Evolutionary conservation across 306 rosid species (phyloP).

Genomic region (Quercus wislizeni): DNA sequence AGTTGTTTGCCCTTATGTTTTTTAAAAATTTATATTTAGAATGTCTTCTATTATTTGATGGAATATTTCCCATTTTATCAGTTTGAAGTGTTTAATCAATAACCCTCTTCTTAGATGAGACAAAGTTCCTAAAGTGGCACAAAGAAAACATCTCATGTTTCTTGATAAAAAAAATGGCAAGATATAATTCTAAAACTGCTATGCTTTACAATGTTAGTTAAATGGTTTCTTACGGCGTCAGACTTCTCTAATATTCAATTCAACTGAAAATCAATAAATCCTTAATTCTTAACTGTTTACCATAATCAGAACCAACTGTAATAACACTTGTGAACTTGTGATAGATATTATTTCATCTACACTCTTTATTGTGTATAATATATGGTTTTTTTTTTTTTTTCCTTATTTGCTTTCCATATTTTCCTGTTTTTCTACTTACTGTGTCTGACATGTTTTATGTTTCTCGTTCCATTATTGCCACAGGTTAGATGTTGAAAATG

Average conservation of each 20-base stretch:
- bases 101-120: background rate
- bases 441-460: background rate
- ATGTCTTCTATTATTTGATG: background rate
- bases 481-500: slow-evolving; percentile 61
- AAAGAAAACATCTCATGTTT: background rate
- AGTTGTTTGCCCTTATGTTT: background rate
- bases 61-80: background rate
- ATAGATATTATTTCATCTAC: background rate
- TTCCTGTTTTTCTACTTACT: background rate
- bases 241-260: background rate
- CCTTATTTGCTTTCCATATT: background rate
- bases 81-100: background rate
- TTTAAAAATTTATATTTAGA: background rate
- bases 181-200: background rate
- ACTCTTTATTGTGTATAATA: background rate
- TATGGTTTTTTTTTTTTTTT: background rate
- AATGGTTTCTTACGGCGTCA: background rate
- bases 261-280: background rate
- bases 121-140: background rate
- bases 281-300: background rate
- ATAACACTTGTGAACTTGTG: background rate
- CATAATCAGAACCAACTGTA: background rate
- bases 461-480: slow-evolving; percentile 6
- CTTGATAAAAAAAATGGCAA: background rate
- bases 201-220: background rate